phyloP scores from a whole-genome alignment of 2,329 filamentous ascomycete species.

The Aspergillus carbonarius region DNA sequence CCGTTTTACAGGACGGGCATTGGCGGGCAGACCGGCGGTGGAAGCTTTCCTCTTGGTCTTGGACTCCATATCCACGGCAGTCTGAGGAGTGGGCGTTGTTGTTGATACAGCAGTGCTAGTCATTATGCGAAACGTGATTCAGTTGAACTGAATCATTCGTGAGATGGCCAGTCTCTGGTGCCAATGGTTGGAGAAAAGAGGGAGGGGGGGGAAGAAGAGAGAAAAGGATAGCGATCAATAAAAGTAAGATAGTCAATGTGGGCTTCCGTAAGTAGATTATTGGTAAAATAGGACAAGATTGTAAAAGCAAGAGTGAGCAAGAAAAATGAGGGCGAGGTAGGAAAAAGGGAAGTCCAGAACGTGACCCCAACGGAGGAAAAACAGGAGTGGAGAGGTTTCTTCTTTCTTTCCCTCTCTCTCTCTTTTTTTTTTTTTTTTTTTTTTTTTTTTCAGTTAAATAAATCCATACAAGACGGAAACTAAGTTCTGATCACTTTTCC shows the following conservation, averaged over 20 bases:
- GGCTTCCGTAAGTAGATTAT: background rate
- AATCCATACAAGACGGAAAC: background rate
- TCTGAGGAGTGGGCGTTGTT: constrained; percentile 14
- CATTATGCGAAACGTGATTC: constrained; percentile 24
- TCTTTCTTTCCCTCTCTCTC: constrained; percentile 14
- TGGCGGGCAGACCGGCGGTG: constrained; percentile 54
- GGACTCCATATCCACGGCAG: constrained; percentile 29
- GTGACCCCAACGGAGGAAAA: background rate
- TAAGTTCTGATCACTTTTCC: background rate
- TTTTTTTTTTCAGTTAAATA: constrained; percentile 4
- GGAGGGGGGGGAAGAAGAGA: background rate
- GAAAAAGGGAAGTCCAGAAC: constrained; percentile 1
- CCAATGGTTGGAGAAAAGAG: background rate
- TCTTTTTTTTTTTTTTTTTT: constrained; percentile 11
- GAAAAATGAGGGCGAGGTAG: background rate
- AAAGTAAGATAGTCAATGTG: background rate
- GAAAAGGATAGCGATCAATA: background rate
- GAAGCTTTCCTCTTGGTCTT: constrained; percentile 58
- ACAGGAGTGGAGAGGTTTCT: constrained; percentile 27
- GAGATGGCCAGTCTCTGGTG: constrained; percentile 4
- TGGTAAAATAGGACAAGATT: background rate
- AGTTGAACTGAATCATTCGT: constrained; percentile 19
- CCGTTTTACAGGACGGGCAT: constrained; percentile 67
- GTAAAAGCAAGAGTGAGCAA: background rate
- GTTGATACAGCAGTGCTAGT: constrained; percentile 22